Base-by-base conservation (phyloP, 2,329 filamentous ascomycete species). In the Mycogone perniciosa region DNA sequence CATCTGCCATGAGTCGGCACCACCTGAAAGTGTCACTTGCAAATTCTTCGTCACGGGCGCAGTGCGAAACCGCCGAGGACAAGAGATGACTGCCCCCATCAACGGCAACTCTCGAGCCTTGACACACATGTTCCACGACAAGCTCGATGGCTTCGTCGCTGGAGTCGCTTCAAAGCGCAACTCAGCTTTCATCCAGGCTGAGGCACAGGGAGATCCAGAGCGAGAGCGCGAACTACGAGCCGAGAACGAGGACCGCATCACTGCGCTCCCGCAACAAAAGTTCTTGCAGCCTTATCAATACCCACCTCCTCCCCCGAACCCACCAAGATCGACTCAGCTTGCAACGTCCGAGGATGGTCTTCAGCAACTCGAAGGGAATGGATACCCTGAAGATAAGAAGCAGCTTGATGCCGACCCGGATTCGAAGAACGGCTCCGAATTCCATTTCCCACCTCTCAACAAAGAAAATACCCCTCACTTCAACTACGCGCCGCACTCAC, bases 11-110 rank as follows among this genome's bases (percentile, higher is more conserved):
- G 89, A 96, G 67, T 86, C 84, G 45, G 91, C 92, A 7, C 92
- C 92, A 1, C 87, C 88, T 0, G 89, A 93, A 63, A 86, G 88
- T 31, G 88, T 96, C 7, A 88, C 88, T 27, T 96, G 91, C 73
- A 91, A 95, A 66, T 96, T 96, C 74, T 96, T 89, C 69, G 88
- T 96, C 58, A 97, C 92, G 0, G 82, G 86, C 1, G 80, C 89
- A 6, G 67, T 70, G 11, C 61, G 67, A 6, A 57, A 67, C 33
- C 64, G 68, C 26, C 56, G 63, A 43, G 62, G 60, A 6, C 57
- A 65, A 39, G 65, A 65, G 38, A 73, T 70, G 65, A 75, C 71
- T 63, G 81, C 69, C 52, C 75, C 81, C 47, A 58, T 64, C 33
- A 61, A 61, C 35, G 59, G 49, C 4, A 60, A 59, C 29, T 54